phyloP scores from a whole-genome alignment of 176 grass and related monocot genomes.

The Avena insularis region DNA sequence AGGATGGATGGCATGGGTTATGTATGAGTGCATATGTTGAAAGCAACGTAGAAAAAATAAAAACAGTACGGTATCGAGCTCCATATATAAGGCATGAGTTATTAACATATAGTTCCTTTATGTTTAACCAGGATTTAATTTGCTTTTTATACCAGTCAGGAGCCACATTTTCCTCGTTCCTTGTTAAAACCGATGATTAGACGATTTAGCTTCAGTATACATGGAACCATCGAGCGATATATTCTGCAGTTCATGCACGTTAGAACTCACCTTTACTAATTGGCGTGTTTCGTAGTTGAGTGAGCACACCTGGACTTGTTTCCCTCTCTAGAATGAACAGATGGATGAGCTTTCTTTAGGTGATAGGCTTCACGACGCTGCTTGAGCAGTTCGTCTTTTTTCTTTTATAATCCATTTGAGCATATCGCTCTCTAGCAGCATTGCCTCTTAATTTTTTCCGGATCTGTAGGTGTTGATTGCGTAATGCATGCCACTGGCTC shows the following conservation, averaged over 20 bases:
- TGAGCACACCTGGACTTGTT: neutral
- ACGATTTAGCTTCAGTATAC: neutral
- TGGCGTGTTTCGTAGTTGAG: neutral
- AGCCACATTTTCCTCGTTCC: too few relatives aligned
- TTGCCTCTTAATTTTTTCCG: neutral
- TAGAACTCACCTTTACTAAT: neutral
- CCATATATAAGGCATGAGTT: too few relatives aligned
- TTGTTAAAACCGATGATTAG: neutral
- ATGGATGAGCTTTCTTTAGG: neutral
- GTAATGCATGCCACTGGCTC: too few relatives aligned
- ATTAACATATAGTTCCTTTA: too few relatives aligned
- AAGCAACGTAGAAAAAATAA: too few relatives aligned
- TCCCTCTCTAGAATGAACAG: neutral
- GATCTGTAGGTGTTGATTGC: neutral
- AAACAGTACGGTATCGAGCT: too few relatives aligned
- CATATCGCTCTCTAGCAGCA: neutral
- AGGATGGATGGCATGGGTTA: too few relatives aligned
- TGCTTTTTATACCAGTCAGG: too few relatives aligned
- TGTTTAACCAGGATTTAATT: too few relatives aligned
- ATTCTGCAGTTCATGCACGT: neutral
- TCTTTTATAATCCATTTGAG: neutral
- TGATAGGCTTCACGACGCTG: neutral
- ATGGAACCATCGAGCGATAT: neutral
- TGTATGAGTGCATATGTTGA: too few relatives aligned
- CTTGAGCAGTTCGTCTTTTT: neutral